phyloP scores from a whole-genome alignment of 2,329 filamentous ascomycete genomes.

The Colletotrichum karsti region DNA sequence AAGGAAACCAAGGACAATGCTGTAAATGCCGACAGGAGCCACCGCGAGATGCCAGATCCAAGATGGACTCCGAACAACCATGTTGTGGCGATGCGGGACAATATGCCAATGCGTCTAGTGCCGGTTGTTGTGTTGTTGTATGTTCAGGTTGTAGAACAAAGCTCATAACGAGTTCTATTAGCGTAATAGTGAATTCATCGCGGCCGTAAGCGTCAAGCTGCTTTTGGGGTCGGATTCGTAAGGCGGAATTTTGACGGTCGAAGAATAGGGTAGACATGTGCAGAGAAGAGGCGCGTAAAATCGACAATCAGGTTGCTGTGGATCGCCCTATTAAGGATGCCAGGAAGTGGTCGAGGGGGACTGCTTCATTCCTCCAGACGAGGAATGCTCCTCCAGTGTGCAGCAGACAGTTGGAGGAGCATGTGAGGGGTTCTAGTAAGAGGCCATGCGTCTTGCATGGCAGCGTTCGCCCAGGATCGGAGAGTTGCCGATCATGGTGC shows the following conservation, averaged over 20 bases:
- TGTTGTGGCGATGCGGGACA: constrained; percentile 32
- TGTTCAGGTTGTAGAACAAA: constrained; percentile 28
- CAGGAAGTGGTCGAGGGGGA: constrained; percentile 8
- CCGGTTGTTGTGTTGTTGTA: constrained; percentile 25
- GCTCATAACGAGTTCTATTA: constrained; percentile 28
- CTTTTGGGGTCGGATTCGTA: constrained; percentile 12
- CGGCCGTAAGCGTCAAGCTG: constrained; percentile 28
- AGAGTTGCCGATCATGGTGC: constrained; percentile 54
- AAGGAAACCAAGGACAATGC: constrained; percentile 29
- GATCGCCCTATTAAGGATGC: constrained; percentile 28
- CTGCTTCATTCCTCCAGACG: constrained; percentile 11
- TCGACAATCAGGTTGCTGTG: constrained; percentile 31
- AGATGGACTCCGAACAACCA: constrained; percentile 34
- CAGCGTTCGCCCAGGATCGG: constrained; percentile 59
- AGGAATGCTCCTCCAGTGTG: constrained; percentile 33
- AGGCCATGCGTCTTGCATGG: constrained; percentile 69
- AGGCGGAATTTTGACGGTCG: constrained; percentile 25
- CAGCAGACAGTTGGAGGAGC: constrained; percentile 35
- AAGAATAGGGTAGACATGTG: constrained; percentile 29
- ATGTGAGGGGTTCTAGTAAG: constrained; percentile 56
- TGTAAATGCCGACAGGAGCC: constrained; percentile 30
- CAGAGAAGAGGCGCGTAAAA: constrained; percentile 28
- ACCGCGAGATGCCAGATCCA: constrained; percentile 35
- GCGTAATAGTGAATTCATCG: constrained; percentile 21
- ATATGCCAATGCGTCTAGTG: constrained; percentile 39